A percentile compares a stretch with the other conserved stretches of the same genome.
phyloP scores from a whole-genome alignment of 169 alveolate species.

The Babesia caballi region DNA sequence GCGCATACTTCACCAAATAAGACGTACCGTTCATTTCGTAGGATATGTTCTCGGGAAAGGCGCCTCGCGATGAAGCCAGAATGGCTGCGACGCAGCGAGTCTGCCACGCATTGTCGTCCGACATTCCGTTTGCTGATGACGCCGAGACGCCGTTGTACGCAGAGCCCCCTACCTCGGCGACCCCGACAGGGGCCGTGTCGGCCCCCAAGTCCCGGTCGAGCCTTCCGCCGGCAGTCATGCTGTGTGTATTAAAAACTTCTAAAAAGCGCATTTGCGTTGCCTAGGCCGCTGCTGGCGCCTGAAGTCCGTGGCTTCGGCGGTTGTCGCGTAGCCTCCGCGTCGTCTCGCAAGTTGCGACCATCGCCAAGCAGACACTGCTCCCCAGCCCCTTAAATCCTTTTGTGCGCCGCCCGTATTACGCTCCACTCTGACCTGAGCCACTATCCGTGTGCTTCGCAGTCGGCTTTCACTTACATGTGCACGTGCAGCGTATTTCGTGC shows the following conservation, averaged over 20 bases:
- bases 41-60: slow-evolving; percentile 36
- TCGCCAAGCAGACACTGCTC: neutral
- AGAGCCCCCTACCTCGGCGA: neutral
- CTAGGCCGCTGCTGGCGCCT: neutral
- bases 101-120: neutral
- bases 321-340: neutral
- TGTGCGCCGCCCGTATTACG: too few relatives aligned
- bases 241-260: neutral
- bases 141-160: neutral
- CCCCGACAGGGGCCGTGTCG: neutral
- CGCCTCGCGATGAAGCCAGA: neutral
- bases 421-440: too few relatives aligned
- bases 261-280: neutral
- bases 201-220: neutral
- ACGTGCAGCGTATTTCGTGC: too few relatives aligned
- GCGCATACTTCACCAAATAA: too few relatives aligned
- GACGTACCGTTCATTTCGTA: slow-evolving; percentile 59
- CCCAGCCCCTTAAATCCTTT: neutral
- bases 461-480: too few relatives aligned
- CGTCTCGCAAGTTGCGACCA: neutral
- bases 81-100: slow-evolving; percentile 4
- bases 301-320: neutral
- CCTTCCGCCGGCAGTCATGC: neutral
- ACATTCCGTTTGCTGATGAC: neutral
- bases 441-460: too few relatives aligned